Percentiles rank a stretch among this genome's conserved stretches.
Conservation (phyloP, 129 eudicot genomes). For the Artemisia argyi region DNA sequence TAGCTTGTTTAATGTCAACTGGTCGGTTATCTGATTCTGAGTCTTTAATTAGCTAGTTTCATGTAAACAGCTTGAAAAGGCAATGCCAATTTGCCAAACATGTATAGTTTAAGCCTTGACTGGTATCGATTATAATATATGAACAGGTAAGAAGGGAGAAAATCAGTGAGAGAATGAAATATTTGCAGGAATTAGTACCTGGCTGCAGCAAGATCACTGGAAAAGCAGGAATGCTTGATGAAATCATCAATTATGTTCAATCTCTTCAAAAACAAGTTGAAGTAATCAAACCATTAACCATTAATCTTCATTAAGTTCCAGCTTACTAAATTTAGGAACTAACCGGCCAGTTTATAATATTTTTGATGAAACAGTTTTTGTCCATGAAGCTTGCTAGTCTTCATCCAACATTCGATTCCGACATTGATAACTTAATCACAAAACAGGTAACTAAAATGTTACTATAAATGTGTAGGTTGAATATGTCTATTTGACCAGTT, state of each 20-base stretch:
- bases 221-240: slow-evolving; percentile 99
- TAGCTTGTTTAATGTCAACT: too few relatives aligned
- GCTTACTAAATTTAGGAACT: slow-evolving; percentile 21
- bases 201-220: slow-evolving; percentile 97
- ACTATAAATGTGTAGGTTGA: too few relatives aligned
- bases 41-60: too few relatives aligned
- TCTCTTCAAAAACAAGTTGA: slow-evolving; percentile 98
- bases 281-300: slow-evolving; percentile 40
- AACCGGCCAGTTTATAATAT: not conserved
- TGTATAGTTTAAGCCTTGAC: not conserved
- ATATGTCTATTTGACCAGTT: not conserved
- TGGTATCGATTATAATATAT: not conserved
- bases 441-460: slow-evolving; percentile 56
- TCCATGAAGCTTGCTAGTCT: slow-evolving; percentile 93
- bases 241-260: slow-evolving; percentile 94
- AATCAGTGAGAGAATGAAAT: slow-evolving; percentile 95
- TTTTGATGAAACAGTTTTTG: slow-evolving; percentile 61
- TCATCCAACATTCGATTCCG: slow-evolving; percentile 63
- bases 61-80: not conserved
- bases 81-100: not conserved
- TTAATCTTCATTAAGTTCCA: not conserved
- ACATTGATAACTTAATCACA: slow-evolving; percentile 58
- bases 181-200: slow-evolving; percentile 91
- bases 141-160: slow-evolving; percentile 94
- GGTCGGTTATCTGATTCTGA: too few relatives aligned